phyloP scores from a whole-genome alignment of 163 green algal genomes.

The Scenedesmus sp. region DNA sequence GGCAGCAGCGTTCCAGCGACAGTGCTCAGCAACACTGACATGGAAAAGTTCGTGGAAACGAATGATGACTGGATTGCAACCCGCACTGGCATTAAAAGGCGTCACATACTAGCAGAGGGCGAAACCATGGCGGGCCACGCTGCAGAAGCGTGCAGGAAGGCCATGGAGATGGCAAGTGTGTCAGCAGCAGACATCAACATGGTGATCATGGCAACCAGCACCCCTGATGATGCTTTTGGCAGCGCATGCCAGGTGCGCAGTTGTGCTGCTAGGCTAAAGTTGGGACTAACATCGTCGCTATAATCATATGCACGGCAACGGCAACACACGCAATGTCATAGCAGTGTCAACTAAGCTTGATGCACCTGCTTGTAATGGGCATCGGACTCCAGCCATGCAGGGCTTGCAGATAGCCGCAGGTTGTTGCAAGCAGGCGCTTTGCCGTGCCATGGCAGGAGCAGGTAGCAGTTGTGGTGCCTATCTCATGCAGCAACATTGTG shows the following conservation, averaged over 20 bases:
- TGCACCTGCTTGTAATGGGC: background rate
- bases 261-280: too few species aligned
- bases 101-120: conserved; percentile 85
- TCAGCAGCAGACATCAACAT: conserved; percentile 91
- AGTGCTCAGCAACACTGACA: conserved; percentile 93
- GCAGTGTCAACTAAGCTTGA: background rate
- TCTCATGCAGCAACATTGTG: too few species aligned
- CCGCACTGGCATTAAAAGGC: conserved; percentile 86
- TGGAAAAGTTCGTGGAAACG: conserved; percentile 95
- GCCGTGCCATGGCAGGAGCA: background rate
- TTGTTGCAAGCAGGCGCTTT: background rate
- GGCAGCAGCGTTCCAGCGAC: conserved; percentile 87
- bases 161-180: conserved; percentile 94
- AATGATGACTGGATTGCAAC: conserved; percentile 98
- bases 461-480: too few species aligned
- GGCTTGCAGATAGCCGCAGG: background rate
- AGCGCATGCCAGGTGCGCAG: conserved; percentile 85
- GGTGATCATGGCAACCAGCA: conserved; percentile 95
- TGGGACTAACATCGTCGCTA: too few species aligned
- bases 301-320: background rate
- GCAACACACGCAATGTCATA: background rate
- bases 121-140: conserved; percentile 89
- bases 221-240: conserved; percentile 97
- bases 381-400: background rate
- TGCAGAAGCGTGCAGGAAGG: conserved; percentile 73